Evolutionary conservation across 1,139 yeast genomes (phyloP).

Genomic region (Pneumocystis oryctolagi): DNA sequence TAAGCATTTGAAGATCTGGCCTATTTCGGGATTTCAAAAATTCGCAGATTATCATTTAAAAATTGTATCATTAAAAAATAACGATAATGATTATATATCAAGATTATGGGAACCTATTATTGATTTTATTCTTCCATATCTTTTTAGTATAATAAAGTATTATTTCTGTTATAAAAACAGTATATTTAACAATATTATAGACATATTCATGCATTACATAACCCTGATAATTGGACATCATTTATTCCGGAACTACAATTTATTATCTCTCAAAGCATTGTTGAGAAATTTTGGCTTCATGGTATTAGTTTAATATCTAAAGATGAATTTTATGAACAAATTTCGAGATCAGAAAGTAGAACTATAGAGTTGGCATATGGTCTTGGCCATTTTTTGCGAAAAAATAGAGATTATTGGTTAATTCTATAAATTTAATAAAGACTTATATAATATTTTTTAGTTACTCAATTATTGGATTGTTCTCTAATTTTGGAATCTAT

Average conservation of each 20-base stretch:
- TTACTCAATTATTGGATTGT: conserved; percentile 63
- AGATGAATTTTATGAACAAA: conserved; percentile 89
- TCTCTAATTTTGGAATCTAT: conserved; percentile 78
- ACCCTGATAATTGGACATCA: background rate
- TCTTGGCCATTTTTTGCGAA: conserved; percentile 90
- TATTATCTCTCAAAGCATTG: conserved; percentile 73
- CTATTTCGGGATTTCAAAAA: conserved; percentile 87
- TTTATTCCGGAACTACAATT: conserved; percentile 81
- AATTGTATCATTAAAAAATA: conserved; percentile 47
- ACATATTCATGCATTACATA: background rate
- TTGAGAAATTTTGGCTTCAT: conserved; percentile 95
- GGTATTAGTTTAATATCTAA: conserved; percentile 90
- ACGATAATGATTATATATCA: conserved; percentile 57
- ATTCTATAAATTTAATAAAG: background rate
- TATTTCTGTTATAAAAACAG: conserved; percentile 79
- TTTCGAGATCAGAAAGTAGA: conserved; percentile 84
- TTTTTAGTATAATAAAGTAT: conserved; percentile 71
- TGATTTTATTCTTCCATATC: conserved; percentile 80
- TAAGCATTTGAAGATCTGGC: conserved; percentile 32
- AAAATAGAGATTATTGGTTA: conserved; percentile 90
- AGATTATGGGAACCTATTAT: conserved; percentile 86
- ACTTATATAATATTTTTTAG: background rate
- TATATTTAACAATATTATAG: background rate
- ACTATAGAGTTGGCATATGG: conserved; percentile 93
- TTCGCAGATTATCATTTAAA: conserved; percentile 92